Base-by-base conservation (phyloP, 768 basidiomycete genomes). In the Amanita rimosa region DNA sequence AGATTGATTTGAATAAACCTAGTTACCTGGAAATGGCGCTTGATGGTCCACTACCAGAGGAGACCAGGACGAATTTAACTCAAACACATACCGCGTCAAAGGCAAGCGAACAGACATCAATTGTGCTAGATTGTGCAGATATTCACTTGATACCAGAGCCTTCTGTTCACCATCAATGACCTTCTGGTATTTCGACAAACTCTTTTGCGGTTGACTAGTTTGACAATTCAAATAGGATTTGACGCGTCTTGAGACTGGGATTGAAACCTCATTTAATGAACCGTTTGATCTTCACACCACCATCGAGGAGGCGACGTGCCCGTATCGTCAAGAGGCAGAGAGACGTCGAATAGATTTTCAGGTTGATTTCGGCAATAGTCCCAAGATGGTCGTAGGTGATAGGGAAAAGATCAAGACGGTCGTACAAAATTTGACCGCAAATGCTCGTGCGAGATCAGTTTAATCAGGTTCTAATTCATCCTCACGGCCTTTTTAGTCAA, bases 91-190 rank as follows among this genome's bases (percentile, higher is more conserved):
- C 78, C 36, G 87, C 89, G 0, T 86, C 85, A 0, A 86, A 85
- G 66, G 81, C 75, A 44, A 52, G 50, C 53, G 10, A 10, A 35
- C 10, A 49, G 5, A 16, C 46, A 6, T 35, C 26, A 44, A 22
- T 26, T 40, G 38, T n/a, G n/a, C n/a, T 35, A 24, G 43, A 22
- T 26, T 40, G 16, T 17, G 14, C 40, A 41, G 31, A 11, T 43
- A 36, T 11, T 19, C 17, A 17, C 27, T 38, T 45, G 27, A 43
- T 13, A 13, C 19, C 57, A 79, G 80, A 79, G 79, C 50, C 64
- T 90, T 17, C 64, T 90, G 3, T 89, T 87, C 65, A 85, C 86
- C 3, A 87, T 90, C 62, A 89, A 89, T 59, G 86, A 90, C 62
- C 66, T 90, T 8, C 68, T 90, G 57, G 77, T 79, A 46, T 11